Conservation (phyloP, 495 filamentous ascomycete genomes). For the Podospora tetraspora region DNA sequence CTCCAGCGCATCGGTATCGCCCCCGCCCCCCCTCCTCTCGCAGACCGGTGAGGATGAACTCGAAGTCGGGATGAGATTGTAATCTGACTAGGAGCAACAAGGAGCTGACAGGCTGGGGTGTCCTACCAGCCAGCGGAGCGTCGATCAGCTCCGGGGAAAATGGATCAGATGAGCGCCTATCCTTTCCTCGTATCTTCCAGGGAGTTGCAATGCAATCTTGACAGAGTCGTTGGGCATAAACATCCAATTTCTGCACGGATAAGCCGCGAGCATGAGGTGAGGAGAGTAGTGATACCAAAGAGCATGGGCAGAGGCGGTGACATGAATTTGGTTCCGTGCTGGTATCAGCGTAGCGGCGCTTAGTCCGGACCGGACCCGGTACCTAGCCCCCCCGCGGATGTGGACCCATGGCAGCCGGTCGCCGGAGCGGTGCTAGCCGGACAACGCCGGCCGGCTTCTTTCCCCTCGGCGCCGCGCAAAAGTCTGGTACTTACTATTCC, state of each 20-base stretch:
- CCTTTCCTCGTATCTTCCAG: background rate
- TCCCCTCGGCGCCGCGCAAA: background rate
- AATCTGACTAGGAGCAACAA: background rate
- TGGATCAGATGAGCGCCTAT: background rate
- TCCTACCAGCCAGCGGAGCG: background rate
- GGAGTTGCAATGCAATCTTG: background rate
- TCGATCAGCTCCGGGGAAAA: too few relatives aligned
- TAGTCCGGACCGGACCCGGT: background rate
- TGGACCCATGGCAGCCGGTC: background rate
- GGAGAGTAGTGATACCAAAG: background rate
- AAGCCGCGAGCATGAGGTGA: background rate
- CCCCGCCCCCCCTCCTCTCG: background rate
- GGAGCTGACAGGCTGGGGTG: background rate
- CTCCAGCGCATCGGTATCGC: background rate
- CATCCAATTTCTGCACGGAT: background rate
- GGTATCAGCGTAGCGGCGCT: background rate
- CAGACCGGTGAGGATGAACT: background rate
- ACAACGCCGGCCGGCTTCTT: background rate
- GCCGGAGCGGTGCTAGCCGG: background rate
- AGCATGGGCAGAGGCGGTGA: background rate
- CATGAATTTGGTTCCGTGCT: background rate
- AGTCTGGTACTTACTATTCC: background rate
- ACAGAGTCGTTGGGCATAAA: background rate
- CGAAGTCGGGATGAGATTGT: background rate
- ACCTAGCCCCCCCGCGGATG: background rate